Base-by-base conservation (phyloP, 441 rosid species). In the Arabidopsis lyrata region DNA sequence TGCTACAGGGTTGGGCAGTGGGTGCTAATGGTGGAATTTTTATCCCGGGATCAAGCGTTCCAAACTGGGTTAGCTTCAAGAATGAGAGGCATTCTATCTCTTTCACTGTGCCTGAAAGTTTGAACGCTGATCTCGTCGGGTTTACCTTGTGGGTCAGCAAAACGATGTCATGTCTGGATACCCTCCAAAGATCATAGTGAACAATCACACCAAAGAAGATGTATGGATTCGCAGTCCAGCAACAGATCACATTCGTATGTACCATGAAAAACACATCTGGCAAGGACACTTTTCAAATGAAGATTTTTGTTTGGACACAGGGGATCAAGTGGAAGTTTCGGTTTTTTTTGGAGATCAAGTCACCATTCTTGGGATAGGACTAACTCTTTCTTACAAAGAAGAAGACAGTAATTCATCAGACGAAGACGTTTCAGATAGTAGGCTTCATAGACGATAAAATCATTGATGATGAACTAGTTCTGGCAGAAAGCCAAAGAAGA, bases 221-320 rank as follows among this genome's bases (percentile, higher is more conserved):
- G 52, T 74, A 3, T 38, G 66, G 56, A 54, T 27, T 7, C 55
- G 31, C 34, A 63, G 32, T 5, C 70, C 49, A 34, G 70, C 70
- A 8, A 11, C 77, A 55, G 70, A 64, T 53, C 9, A 0, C 2
- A 73, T 73, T 20, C 31, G 22, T 55, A 54, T 55, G 77, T 73
- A 31, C 41, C 49, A 1, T 55, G 41, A 42, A 45, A 15, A 47
- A 1, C 66, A 73, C 34, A 48, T 73, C 6, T 73, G 77, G 72
- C 77, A 74, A 66, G 66, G 77, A 14, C 59, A 74, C 36, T 65
- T 65, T 66, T 47, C 44, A 56, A 27, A 57, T 16, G 42, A 11
- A 27, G 60, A 36, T 56, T 13, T 57, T 44, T 0, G 2, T 1
- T 57, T 57, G 1, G 61, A 74, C 66, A 57, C 66, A 57, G 66